Base-by-base conservation (phyloP, 768 basidiomycete species). In the Agaricus sinodeliciosus region DNA sequence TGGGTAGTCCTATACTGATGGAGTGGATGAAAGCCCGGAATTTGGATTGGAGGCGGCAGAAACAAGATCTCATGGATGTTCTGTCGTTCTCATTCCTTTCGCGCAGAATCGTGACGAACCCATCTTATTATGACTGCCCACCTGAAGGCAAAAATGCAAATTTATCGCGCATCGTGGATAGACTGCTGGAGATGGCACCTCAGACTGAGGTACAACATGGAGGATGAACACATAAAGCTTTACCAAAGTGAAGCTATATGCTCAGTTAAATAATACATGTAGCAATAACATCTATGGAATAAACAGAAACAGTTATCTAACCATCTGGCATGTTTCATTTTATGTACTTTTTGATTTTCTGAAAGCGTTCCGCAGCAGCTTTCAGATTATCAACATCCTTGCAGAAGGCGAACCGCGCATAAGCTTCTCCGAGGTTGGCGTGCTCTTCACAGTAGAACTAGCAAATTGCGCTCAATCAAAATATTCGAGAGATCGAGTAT, bases 401-500 rank as follows among this genome's bases (percentile, higher is more conserved):
- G 77, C 96, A 97, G 75, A 96, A 94, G 1, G 94, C 87, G 65
- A 98, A 97, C 51, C 92, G 81, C 18, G 80, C 84, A 63, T 85
- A 95, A 43, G 74, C 84, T 67, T 95, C 94, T 25, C 94, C 94
- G 50, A 96, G 90, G 53, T 69, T 68, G 25, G 83, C 77, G 63
- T 97, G 94, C 52, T 91, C 89, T 59, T 84, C 77, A 63, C 91
- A 93, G 70, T 95, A 97, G 70, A 97, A 97, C 90, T 94, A 55
- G 34, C 22, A 26, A 55, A 43, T 22, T 48, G 37, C 51, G 46
- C 53, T 58, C 39, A 63, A 56, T 13, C 45, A 49, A 18, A 19
- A 40, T 22, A 22, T 35, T n/a, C 36, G 15, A 49, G 44, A 1
- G 42, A 28, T 41, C 36, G 19, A 40, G 12, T 22, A 49, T 16